Evolutionary conservation across 2,329 filamentous ascomycete genomes (phyloP), one percentile per base, ranked within the genome.

Genomic region (Scopulariopsis brevicaulis): DNA sequence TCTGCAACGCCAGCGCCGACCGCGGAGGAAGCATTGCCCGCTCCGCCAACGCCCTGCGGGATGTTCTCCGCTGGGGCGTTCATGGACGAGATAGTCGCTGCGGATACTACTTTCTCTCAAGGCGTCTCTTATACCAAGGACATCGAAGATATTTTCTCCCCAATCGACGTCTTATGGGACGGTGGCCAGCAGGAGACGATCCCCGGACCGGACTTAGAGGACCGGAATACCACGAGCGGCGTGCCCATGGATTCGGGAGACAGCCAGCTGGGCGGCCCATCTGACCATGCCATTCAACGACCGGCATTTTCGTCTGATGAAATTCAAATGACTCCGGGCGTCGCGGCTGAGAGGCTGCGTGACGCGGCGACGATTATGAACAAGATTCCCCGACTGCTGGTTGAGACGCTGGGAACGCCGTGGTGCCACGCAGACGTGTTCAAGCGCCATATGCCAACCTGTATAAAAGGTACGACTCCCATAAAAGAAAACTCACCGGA

Each of bases 361-460:
- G 75, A 69, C 56, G 72, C 78, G 1, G 71, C 83, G 14, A 77
- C 80, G 56, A 75, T 77, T 64, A 73, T 84, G 18, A 74, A 77
- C 51, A 73, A 76, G 57, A 74, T 80, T 1, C 74, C 75, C 0
- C 60, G 60, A 18, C 71, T 61, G 54, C 78, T 83, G 74, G 74
- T 82, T 0, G 59, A 71, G 10, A 71, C 77, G 53, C 78, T 72
- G 18, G 67, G 74, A 55, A 79, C 78, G 0, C 77, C 78, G 0
- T 84, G 81, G 81, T 74, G 70, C 34, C 81, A 84, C 61, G 68
- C 70, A 0, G 65, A 69, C n/a, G 67, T 84, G 0, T 83, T 81
- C 59, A 69, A 69, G 22, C 70, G 76, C 1, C 58, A 65, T 8
- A 80, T 83, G 77, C 81, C 80, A 1, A 67, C 67, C 28, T 70